Percentiles rank a stretch among this genome's conserved stretches.
Evolutionary conservation across 495 filamentous ascomycete genomes (phyloP).

Genomic region (Podospora anserina): DNA sequence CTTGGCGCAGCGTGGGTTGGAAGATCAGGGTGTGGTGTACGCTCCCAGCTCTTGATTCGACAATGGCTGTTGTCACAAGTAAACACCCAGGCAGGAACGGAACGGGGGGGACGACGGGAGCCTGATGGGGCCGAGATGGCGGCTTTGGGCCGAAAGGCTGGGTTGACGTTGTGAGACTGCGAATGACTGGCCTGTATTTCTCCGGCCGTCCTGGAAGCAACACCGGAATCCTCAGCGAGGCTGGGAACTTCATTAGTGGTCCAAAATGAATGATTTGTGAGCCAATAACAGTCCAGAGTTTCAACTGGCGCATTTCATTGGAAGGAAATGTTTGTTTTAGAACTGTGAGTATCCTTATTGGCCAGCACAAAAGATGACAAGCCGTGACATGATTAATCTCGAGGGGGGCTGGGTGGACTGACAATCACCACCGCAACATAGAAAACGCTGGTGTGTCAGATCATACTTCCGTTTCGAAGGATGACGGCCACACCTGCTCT

Average conservation of each 20-base stretch:
- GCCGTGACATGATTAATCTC: background rate
- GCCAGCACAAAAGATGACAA: background rate
- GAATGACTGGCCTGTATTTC: slow-evolving; percentile 21
- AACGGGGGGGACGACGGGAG: slow-evolving; percentile 26
- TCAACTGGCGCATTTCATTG: slow-evolving; percentile 21
- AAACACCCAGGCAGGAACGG: slow-evolving; percentile 40
- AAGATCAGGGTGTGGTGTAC: slow-evolving; percentile 32
- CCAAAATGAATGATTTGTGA: slow-evolving; percentile 13
- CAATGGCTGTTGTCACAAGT: slow-evolving; percentile 35
- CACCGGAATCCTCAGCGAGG: slow-evolving; percentile 17
- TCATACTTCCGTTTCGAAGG: background rate
- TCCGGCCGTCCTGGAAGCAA: slow-evolving; percentile 6
- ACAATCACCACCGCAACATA: background rate
- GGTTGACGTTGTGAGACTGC: slow-evolving; percentile 17
- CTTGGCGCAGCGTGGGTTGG: slow-evolving; percentile 21
- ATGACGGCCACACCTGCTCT: background rate
- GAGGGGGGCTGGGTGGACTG: background rate
- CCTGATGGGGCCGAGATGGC: slow-evolving; percentile 25
- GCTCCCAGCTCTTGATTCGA: slow-evolving; percentile 34
- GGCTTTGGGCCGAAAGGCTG: slow-evolving; percentile 28
- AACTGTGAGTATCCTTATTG: background rate
- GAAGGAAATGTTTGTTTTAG: slow-evolving; percentile 18
- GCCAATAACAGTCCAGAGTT: slow-evolving; percentile 28
- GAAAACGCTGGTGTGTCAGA: background rate
- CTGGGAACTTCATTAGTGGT: slow-evolving; percentile 24